Evolutionary conservation across 441 rosid species (phyloP).

Genomic region (Bruguiera hainesii): DNA sequence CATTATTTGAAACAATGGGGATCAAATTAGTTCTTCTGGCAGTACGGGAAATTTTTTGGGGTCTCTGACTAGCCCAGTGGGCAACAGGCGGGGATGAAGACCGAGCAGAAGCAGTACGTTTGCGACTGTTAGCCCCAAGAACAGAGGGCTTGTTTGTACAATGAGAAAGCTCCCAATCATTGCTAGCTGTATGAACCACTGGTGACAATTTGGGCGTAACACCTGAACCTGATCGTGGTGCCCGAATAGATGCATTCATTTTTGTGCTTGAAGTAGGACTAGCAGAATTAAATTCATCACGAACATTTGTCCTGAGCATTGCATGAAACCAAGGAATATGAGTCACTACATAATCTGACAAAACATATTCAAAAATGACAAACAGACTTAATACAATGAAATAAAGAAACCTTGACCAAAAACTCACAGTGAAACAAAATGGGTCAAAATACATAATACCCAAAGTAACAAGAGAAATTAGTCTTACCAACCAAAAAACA

Average conservation of each 20-base stretch:
- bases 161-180: constrained; percentile 86
- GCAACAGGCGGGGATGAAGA: constrained; percentile 94
- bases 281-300: constrained; percentile 80
- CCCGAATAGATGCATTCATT: constrained; percentile 68
- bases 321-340: constrained; percentile 18
- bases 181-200: constrained; percentile 60
- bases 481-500: too few relatives aligned
- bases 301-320: constrained; percentile 58
- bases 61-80: constrained; percentile 93
- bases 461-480: background rate
- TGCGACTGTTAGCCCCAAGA: constrained; percentile 71
- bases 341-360: constrained; percentile 12
- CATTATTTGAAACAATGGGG: constrained; percentile 73
- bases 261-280: constrained; percentile 79
- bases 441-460: background rate
- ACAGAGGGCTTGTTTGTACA: constrained; percentile 80
- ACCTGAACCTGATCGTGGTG: constrained; percentile 76
- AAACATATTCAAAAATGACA: constrained; percentile 8
- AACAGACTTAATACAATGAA: constrained; percentile 7
- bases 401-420: background rate
- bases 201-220: constrained; percentile 73
- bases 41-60: constrained; percentile 82
- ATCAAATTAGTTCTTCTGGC: constrained; percentile 89
- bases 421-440: constrained; percentile 4
- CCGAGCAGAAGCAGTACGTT: constrained; percentile 63